Base-by-base conservation (phyloP, 2,329 filamentous ascomycete genomes). In the Paraphoma chrysanthemicola region DNA sequence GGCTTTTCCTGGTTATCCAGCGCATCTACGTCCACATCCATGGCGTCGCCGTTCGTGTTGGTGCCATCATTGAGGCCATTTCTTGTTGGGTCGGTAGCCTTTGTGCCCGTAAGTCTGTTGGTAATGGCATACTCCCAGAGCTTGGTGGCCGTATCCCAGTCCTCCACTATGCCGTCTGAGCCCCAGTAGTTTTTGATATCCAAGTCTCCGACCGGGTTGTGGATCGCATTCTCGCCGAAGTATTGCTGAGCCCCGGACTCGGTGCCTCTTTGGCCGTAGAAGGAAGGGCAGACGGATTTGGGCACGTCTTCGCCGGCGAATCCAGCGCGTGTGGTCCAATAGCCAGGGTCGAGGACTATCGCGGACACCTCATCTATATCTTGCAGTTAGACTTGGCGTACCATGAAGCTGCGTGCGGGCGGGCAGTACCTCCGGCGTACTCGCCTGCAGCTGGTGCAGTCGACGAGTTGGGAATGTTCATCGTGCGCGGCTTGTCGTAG, bases 261-360 rank as follows among this genome's bases (percentile, higher is more conserved):
- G 60, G 80, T 79, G 52, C 82, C 75, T 41, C 78, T 67, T 16
- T 77, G 70, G 59, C 91, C 93, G 80, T 99, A 99, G 80, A 90
- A 92, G 44, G 93, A 95, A 29, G 94, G 93, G 56, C 96, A 85
- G 54, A 98, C 88, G 30, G 92, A 93, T 82, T 98, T 98, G 67
- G 95, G 95, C 0, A 93, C 90, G 80, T 99, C 95, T 85, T 99
- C 96, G 73, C 96, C 95, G 11, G 96, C 96, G 73, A 98, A 99
- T 56, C 95, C 95, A 57, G 93, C 95, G 79, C 96, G 93, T 41
- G 91, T 93, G 67, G 88, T 90, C 73, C 91, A 92, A 81, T 93
- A 97, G 60, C 96, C 95, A 3, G 95, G 91, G 75, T 99, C 95
- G 73, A 99, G 91, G 38, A 99, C 92, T 67, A 99, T 90, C 50